Percentiles rank a stretch among this genome's conserved stretches.
Conservation (phyloP, 768 basidiomycete genomes). For the Pleurotus platypus region DNA sequence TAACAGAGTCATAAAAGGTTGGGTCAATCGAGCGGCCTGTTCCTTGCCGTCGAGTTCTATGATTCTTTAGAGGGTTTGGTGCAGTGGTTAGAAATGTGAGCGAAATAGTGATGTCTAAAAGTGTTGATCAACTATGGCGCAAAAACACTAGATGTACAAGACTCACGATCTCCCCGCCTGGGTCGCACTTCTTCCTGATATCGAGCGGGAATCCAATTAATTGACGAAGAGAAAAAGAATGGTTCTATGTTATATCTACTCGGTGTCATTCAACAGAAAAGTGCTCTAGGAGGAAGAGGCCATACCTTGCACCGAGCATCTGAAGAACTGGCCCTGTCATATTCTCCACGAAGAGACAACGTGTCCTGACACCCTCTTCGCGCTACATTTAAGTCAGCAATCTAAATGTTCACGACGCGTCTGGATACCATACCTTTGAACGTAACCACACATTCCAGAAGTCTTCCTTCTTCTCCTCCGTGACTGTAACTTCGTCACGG, state of each 20-base stretch:
- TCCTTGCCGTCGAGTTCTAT: neutral
- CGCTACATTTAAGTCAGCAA: constrained; percentile 12
- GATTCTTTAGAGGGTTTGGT: neutral
- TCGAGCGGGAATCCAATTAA: constrained; percentile 39
- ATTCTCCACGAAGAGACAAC: constrained; percentile 33
- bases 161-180: constrained; percentile 33
- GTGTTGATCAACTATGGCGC: neutral
- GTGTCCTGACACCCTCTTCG: constrained; percentile 20
- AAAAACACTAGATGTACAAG: neutral
- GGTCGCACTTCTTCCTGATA: constrained; percentile 30
- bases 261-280: neutral
- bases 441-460: constrained; percentile 26
- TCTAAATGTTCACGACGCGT: neutral
- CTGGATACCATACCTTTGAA: constrained; percentile 13
- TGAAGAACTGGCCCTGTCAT: constrained; percentile 26
- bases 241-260: constrained; percentile 37
- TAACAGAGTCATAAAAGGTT: no score
- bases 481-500: constrained; percentile 12
- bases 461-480: constrained; percentile 11
- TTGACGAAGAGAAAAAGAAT: constrained; percentile 40
- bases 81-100: constrained; percentile 24
- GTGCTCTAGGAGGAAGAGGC: neutral
- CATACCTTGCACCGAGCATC: constrained; percentile 34
- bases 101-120: constrained; percentile 39
- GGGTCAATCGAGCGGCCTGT: no score